Evolutionary conservation across 345 rosid genomes (phyloP).

Genomic region (Linum tenue): DNA sequence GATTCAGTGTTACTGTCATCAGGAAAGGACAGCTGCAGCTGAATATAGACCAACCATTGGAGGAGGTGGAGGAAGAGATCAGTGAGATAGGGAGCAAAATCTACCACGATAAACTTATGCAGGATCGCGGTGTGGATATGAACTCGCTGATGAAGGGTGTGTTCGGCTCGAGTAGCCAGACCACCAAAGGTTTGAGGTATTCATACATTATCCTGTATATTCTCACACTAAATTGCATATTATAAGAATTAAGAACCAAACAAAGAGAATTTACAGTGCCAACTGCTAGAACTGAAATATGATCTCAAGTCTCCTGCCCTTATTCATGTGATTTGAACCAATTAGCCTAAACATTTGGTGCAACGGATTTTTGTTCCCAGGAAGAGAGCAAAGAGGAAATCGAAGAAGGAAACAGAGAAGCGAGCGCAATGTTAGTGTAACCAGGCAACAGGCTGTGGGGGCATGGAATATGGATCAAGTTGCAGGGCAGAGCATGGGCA

Average conservation of each 20-base stretch:
- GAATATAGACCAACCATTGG: conserved; percentile 68
- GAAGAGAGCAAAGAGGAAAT: neutral
- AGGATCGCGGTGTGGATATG: conserved; percentile 65
- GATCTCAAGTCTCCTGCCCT: too few relatives aligned
- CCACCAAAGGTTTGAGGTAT: conserved; percentile 29
- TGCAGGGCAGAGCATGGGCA: too few relatives aligned
- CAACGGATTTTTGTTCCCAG: neutral
- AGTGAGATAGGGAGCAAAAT: conserved; percentile 78
- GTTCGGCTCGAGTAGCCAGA: conserved; percentile 29
- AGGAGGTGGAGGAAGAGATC: conserved; percentile 73
- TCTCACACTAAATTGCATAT: neutral
- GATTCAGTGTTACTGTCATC: conserved; percentile 72
- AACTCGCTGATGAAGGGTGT: conserved; percentile 77
- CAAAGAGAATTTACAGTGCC: too few relatives aligned
- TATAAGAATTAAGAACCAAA: neutral
- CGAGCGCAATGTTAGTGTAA: neutral
- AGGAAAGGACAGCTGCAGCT: conserved; percentile 65
- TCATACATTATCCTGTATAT: neutral
- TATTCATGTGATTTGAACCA: neutral
- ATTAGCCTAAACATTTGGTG: neutral
- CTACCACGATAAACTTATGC: conserved; percentile 69
- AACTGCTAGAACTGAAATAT: too few relatives aligned
- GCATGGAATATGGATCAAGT: too few relatives aligned
- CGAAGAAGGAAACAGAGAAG: neutral
- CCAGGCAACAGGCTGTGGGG: too few relatives aligned